A percentile compares a stretch with the other conserved stretches of the same genome.
phyloP scores from a whole-genome alignment of 1,284 basidiomycete genomes.

The Tylopilus sp. region DNA sequence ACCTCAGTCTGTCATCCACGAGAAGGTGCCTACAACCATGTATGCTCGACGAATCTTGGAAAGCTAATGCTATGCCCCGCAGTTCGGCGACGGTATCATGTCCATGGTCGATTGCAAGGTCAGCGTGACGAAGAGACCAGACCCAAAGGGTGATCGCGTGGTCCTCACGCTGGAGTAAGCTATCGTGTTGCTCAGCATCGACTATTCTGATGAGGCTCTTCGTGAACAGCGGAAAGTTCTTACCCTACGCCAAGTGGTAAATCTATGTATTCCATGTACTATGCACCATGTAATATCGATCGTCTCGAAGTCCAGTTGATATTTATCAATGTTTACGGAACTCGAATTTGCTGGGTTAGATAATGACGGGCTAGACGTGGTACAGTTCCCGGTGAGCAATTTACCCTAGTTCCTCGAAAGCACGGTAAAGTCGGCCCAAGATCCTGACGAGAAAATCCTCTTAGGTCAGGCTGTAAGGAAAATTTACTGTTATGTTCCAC shows the following conservation, averaged over 20 bases:
- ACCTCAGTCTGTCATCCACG: conserved; percentile 73
- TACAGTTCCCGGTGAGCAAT: too few species aligned
- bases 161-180: conserved; percentile 79
- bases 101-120: conserved; percentile 85
- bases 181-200: neutral
- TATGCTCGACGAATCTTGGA: neutral
- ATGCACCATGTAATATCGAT: neutral
- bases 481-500: too few species aligned
- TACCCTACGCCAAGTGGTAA: conserved; percentile 67
- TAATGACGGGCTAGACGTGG: too few species aligned
- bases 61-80: neutral
- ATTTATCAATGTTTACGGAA: too few species aligned
- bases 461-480: too few species aligned
- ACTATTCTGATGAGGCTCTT: conserved; percentile 4
- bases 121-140: conserved; percentile 64
- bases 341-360: too few species aligned
- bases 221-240: conserved; percentile 58
- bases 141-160: conserved; percentile 81
- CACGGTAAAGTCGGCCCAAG: too few species aligned
- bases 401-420: too few species aligned
- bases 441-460: too few species aligned
- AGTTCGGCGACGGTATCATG: conserved; percentile 92
- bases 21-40: conserved; percentile 55
- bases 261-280: conserved; percentile 1
- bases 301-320: too few species aligned